A percentile compares a stretch with the other conserved stretches of the same genome.
Conservation (phyloP, 2,329 filamentous ascomycete species). For the Nigrospora oryzae region DNA sequence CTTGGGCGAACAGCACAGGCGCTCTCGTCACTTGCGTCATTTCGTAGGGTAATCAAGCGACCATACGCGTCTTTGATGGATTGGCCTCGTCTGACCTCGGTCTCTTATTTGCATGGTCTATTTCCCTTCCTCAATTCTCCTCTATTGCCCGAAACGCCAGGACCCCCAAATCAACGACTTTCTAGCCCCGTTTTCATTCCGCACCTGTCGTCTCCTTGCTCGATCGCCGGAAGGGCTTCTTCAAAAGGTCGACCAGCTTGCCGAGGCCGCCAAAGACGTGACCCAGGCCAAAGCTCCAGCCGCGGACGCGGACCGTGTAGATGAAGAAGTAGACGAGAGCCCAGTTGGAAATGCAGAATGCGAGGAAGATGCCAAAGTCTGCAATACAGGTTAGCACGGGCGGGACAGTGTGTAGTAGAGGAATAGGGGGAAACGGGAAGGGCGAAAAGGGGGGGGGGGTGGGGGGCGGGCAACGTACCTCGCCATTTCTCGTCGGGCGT, state of each 20-base stretch:
- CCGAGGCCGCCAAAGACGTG: conserved; percentile 33
- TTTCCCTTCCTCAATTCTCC: too few species aligned
- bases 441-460: background rate
- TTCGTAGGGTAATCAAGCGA: too few species aligned
- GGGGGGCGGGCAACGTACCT: conserved; percentile 21
- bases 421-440: background rate
- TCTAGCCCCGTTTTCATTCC: too few species aligned
- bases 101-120: too few species aligned
- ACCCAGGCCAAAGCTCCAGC: conserved; percentile 64
- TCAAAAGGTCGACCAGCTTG: conserved; percentile 18
- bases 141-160: too few species aligned
- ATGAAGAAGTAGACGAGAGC: conserved; percentile 69
- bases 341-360: conserved; percentile 65
- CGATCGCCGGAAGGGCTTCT: conserved; percentile 17
- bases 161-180: too few species aligned
- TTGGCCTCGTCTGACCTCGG: too few species aligned
- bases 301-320: conserved; percentile 60
- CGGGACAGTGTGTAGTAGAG: too few species aligned
- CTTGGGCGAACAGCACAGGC: too few species aligned
- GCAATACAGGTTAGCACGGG: too few species aligned
- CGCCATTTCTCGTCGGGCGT: conserved; percentile 56
- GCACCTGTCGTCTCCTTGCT: background rate
- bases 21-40: too few species aligned
- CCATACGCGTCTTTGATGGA: too few species aligned
- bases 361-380: conserved; percentile 62